These are phyloP conservation scores for Linderina pennispora DNA, from an alignment of 192 early-diverging fungal species.

Conservation along the genomic window DNA sequence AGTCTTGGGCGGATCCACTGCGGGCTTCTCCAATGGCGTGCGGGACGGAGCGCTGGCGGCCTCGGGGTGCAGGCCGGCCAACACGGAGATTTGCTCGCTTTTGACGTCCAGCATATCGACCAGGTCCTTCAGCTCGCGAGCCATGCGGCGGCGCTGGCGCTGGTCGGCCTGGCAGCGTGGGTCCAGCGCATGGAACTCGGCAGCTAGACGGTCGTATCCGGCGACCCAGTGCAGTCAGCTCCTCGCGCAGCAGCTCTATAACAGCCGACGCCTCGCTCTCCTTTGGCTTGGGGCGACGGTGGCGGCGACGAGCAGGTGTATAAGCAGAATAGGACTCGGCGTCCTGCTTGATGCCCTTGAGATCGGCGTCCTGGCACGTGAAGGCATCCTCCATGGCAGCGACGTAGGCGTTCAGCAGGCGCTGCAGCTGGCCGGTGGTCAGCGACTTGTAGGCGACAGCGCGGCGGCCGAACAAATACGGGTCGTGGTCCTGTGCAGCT, in stretches of 20 bases:
- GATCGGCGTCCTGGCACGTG: neutral
- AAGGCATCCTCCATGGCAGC: conserved; percentile 35
- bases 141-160: conserved; percentile 23
- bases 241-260: conserved; percentile 31
- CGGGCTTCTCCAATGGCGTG: neutral
- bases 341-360: no score
- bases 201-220: conserved; percentile 36
- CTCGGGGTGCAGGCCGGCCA: conserved; percentile 22
- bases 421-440: conserved; percentile 32
- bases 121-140: conserved; percentile 39
- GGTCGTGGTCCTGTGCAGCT: conserved; percentile 39
- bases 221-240: conserved; percentile 42
- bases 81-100: conserved; percentile 44
- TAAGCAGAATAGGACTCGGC: neutral
- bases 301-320: neutral
- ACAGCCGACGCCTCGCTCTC: conserved; percentile 10
- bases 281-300: no score
- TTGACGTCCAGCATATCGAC: conserved; percentile 44
- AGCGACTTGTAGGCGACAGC: conserved; percentile 32
- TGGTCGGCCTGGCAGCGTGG: conserved; percentile 17
- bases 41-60: neutral
- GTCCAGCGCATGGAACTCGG: conserved; percentile 23
- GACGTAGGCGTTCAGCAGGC: conserved; percentile 38
- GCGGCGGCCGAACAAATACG: conserved; percentile 35
- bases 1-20: neutral